Base-by-base conservation (phyloP, 2,329 filamentous ascomycete species). In the Hawksworthiomyces lignivorus region DNA sequence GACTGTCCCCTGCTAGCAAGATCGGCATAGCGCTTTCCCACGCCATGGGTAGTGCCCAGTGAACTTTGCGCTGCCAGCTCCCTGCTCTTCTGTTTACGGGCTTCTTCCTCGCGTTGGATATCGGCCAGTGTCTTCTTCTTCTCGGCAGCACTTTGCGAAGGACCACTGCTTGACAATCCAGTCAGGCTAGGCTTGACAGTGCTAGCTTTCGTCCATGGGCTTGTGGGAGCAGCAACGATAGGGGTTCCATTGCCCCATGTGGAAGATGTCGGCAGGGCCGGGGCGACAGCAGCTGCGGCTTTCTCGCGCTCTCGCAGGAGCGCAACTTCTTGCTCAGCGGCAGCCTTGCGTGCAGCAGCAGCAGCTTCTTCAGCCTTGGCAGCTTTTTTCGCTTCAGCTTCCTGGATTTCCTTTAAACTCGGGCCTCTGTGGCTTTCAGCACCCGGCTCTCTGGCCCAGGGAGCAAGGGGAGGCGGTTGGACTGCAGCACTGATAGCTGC, bases 31-130 rank as follows among this genome's bases (percentile, higher is more conserved):
- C 90, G 84, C 69, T 97, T 97, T 29, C 85, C 84, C 48, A 65
- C 63, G 21, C 54, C 54, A 19, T 64, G 61, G 14, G 30, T 30
- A 7, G 33, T 9, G 3, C 28, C 32, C n/a, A 43, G 5, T 4
- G 9, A 70, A 61, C 31, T 70, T 62, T 15, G 68, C 59, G 18
- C 57, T 3, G 71, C 63, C 7, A 61, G 53, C 36, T 77, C 69
- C 50, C 64, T 69, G 2, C 79, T 75, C 59, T 84, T 87, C 54
- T 84, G 81, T 72, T 98, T 98, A 50, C 86, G 82, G 15, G 75
- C 74, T 58, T 97, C 92, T 57, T 98, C 92, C 64, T 98, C 92
- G 49, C 89, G 89, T 61, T 97, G 92, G 45, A 98, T 97, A 52
- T 97, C 90, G 19, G 88, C 87, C 33, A 97, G 71, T 0, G 88